A percentile compares a stretch with the other conserved stretches of the same genome.
Evolutionary conservation across 2,329 filamentous ascomycete species (phyloP).

Genomic region (Diplodia corticola): DNA sequence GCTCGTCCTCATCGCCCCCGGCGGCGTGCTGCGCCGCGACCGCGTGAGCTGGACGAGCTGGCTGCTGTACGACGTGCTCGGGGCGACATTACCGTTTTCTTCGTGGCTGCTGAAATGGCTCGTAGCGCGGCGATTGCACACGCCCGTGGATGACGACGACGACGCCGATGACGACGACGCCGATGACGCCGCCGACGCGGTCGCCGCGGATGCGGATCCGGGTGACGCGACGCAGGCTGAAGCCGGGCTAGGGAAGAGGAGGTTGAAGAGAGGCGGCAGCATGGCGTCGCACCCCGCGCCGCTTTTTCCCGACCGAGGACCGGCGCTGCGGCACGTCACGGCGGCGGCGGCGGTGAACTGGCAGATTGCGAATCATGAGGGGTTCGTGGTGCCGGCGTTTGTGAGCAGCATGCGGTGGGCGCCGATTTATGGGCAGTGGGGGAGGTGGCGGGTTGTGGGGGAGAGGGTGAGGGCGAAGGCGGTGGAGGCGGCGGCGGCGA

Average conservation of each 20-base stretch:
- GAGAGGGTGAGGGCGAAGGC: conserved; percentile 49
- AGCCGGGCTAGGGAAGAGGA: background rate
- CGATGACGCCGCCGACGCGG: background rate
- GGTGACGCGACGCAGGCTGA: conserved; percentile 3
- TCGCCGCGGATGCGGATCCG: background rate
- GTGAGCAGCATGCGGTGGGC: conserved; percentile 69
- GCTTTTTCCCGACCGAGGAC: conserved; percentile 48
- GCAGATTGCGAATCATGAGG: conserved; percentile 67
- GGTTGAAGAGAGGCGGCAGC: background rate
- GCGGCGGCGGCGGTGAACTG: conserved; percentile 66
- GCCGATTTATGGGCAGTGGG: conserved; percentile 65
- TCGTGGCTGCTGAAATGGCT: conserved; percentile 58
- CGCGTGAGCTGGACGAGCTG: conserved; percentile 63
- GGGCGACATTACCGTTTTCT: conserved; percentile 42
- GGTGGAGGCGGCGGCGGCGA: conserved; percentile 36
- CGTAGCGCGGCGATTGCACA: conserved; percentile 40
- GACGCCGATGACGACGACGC: background rate
- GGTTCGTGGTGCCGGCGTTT: conserved; percentile 66
- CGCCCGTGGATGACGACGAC: background rate
- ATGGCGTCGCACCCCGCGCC: background rate
- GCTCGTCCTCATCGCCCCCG: conserved; percentile 75
- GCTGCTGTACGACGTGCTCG: conserved; percentile 62
- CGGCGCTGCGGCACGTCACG: conserved; percentile 51
- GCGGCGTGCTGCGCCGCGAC: conserved; percentile 68
- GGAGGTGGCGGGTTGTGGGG: conserved; percentile 62